Evolutionary conservation across 179 eudicot genomes (phyloP).

Genomic region (Spergularia azorica): DNA sequence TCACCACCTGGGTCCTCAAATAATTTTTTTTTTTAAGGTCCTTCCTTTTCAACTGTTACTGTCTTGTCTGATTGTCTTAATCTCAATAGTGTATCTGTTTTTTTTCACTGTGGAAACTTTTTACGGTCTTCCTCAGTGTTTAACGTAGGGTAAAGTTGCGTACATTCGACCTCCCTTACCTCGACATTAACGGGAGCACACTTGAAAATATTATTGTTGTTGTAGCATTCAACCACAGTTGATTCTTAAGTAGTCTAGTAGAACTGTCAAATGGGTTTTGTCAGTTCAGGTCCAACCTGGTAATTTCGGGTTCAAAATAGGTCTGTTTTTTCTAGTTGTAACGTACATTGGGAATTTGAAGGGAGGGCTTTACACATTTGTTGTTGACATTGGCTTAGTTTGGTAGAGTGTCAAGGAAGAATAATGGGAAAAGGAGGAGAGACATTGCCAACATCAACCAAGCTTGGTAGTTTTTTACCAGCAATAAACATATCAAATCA

Average conservation of each 20-base stretch:
- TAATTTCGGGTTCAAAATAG: background rate
- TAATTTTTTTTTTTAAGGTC: too few species aligned
- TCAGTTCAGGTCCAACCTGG: background rate
- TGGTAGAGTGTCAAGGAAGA: background rate
- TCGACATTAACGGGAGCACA: too few species aligned
- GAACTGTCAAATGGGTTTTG: background rate
- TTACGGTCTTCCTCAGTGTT: background rate
- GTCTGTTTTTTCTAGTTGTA: background rate
- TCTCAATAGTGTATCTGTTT: background rate
- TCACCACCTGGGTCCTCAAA: slow-evolving; percentile 4
- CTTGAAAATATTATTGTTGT: too few species aligned
- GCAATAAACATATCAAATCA: background rate
- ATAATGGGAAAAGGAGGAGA: slow-evolving; percentile 18
- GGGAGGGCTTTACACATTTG: background rate
- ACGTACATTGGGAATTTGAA: too few species aligned
- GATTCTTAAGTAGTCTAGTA: too few species aligned
- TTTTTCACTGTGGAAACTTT: background rate
- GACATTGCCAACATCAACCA: slow-evolving; percentile 1
- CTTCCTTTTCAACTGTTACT: background rate
- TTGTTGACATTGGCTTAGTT: slow-evolving; percentile 2
- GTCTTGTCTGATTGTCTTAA: background rate
- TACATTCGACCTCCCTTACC: too few species aligned
- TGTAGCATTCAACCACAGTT: too few species aligned
- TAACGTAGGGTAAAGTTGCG: too few species aligned
- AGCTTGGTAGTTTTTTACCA: slow-evolving; percentile 7